Percentiles rank a stretch among this genome's conserved stretches.
phyloP scores from a whole-genome alignment of 2,329 filamentous ascomycete species.

The Colletotrichum chlorophyti region DNA sequence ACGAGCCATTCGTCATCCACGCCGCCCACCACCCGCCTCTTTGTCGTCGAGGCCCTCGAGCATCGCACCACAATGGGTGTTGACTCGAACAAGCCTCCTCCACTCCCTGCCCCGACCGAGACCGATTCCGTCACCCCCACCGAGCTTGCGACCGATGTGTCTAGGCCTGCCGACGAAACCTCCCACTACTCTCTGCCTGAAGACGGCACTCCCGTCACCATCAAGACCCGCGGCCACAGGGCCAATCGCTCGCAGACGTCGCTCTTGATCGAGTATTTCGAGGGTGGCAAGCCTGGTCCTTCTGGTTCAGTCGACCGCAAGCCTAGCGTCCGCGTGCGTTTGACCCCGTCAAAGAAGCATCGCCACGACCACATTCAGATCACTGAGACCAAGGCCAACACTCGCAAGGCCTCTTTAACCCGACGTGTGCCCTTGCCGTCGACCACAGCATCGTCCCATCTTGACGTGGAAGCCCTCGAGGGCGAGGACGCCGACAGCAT shows the following conservation, averaged over 20 bases:
- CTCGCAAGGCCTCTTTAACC: conserved; percentile 68
- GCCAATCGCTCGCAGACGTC: conserved; percentile 80
- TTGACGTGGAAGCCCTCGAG: conserved; percentile 50
- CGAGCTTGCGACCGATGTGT: conserved; percentile 73
- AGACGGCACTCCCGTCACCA: conserved; percentile 90
- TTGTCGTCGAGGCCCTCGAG: conserved; percentile 22
- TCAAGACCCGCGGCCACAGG: conserved; percentile 75
- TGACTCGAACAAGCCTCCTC: conserved; percentile 64
- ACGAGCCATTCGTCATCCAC: conserved; percentile 24
- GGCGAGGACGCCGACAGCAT: conserved; percentile 71
- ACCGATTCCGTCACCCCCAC: conserved; percentile 70
- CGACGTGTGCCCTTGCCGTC: conserved; percentile 62
- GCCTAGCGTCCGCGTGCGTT: conserved; percentile 80
- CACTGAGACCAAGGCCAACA: conserved; percentile 74
- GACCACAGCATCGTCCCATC: conserved; percentile 46
- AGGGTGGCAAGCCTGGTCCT: conserved; percentile 70
- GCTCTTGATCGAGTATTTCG: conserved; percentile 93
- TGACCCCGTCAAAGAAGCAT: conserved; percentile 78
- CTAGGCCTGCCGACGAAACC: conserved; percentile 70
- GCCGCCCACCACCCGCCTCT: conserved; percentile 17
- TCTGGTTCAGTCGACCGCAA: conserved; percentile 67
- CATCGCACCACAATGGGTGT: conserved; percentile 56
- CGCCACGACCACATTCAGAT: conserved; percentile 84
- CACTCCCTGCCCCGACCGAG: conserved; percentile 81
- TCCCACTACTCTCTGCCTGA: conserved; percentile 83